Evolutionary conservation across 1,284 basidiomycete genomes (phyloP), one percentile per base, ranked within the genome.

Genomic region (Malassezia vespertilionis): DNA sequence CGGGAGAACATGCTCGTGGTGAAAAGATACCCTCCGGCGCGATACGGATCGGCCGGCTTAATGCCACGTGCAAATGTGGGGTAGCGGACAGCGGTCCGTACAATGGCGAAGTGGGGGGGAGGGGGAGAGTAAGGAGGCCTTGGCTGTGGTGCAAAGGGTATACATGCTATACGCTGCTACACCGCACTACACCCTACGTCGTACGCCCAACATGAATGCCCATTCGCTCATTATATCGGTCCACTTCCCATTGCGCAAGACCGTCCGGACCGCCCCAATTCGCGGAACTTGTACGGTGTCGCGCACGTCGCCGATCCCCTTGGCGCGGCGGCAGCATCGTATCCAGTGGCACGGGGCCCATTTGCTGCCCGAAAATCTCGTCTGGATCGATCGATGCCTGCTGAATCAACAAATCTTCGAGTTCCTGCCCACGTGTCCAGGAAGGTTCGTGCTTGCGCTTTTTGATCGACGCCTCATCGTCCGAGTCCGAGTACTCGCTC

Each of bases 401-500:
- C 23, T 56, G 57, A 11, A 56, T 42, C 33, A 69, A 54, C 20
- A 58, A 47, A 14, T 54, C 58, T 22, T 64, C 49, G 44, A 69
- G 33, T 14, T 52, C 59, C n/a, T 54, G 58, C 0, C 63, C 58
- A 18, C 61, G 61, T 12, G 63, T 63, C 65, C 65, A 69, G 18
- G 49, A 37, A 14, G 61, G 59, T 50, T 63, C 58, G n/a, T 55
- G 54, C 24, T 57, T 56, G 22, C 65, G 57, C 52, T 57, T 58
- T 21, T 53, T 53, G 20, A 63, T 54, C 22, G 61, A 62, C 35
- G 57, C 61, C 45, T 66, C 63, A 34, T 66, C 64, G 12, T 66
- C 65, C 33, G 60, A 63, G 46, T 69, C 63, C 6, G 63, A 66
- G 44, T 69, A 69, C 33, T 64, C 65, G 33, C 54, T 58, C 9